Percentiles rank a stretch among this genome's conserved stretches.
These are phyloP conservation scores for Cladosporium halotolerans DNA, from an alignment of 2,329 filamentous ascomycete species.

Conservation along the genomic window DNA sequence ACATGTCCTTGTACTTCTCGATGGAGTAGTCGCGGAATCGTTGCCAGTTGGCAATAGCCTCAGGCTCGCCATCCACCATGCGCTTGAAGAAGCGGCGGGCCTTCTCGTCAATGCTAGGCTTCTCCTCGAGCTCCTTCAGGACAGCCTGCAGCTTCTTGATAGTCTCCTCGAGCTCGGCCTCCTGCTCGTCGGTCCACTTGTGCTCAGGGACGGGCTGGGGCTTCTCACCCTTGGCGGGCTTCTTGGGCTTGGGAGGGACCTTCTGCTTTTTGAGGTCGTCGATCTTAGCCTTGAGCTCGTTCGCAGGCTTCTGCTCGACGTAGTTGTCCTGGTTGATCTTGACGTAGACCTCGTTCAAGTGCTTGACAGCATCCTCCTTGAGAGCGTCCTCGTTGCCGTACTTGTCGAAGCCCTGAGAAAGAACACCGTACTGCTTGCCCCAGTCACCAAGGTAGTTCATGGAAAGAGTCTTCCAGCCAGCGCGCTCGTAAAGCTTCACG, in stretches of 20 bases:
- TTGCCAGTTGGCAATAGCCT: slow-evolving; percentile 56
- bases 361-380: slow-evolving; percentile 68
- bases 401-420: slow-evolving; percentile 67
- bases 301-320: slow-evolving; percentile 60
- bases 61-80: slow-evolving; percentile 57
- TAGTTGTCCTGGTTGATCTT: slow-evolving; percentile 60
- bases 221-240: slow-evolving; percentile 41
- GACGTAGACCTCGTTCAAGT: slow-evolving; percentile 76
- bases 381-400: slow-evolving; percentile 70
- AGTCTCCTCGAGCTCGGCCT: slow-evolving; percentile 44
- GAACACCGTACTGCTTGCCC: slow-evolving; percentile 67
- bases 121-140: slow-evolving; percentile 43
- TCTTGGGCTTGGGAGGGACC: slow-evolving; percentile 33
- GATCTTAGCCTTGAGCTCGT: slow-evolving; percentile 41
- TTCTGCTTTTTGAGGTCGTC: slow-evolving; percentile 37
- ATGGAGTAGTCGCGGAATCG: slow-evolving; percentile 60
- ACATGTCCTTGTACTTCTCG: slow-evolving; percentile 58
- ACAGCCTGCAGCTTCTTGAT: slow-evolving; percentile 43
- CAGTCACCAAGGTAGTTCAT: slow-evolving; percentile 77
- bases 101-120: slow-evolving; percentile 62
- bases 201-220: slow-evolving; percentile 26
- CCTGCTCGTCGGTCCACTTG: slow-evolving; percentile 39
- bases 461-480: slow-evolving; percentile 64
- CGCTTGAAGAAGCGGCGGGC: slow-evolving; percentile 65
- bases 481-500: slow-evolving; percentile 60